Base-by-base conservation (phyloP, 805 yeast genomes). In the Ogataea polymorpha region DNA sequence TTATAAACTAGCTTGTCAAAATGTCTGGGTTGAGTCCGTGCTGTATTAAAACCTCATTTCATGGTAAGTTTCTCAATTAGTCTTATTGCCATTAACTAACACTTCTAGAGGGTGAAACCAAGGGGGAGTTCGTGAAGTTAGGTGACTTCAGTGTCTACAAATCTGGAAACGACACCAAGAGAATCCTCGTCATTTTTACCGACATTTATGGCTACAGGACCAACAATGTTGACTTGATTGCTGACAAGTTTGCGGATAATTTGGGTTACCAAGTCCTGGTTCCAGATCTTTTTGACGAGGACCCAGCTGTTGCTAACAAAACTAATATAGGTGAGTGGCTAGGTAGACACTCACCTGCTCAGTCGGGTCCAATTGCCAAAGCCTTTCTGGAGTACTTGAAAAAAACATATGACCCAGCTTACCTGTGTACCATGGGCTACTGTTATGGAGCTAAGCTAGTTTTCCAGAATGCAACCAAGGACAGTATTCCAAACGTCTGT, bases 361-460 rank as follows among this genome's bases (percentile, higher is more conserved):
- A 63, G 24, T 73, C 80, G 13, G 54, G 54, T 25, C 75, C 76
- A 13, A 58, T 79, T 31, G 73, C 78, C 31, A 71, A 71, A 26
- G 62, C 60, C 4, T 83, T 74, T 51, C 55, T 82, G 44, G 52
- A 58, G 2, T 56, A 55, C 7, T 61, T 83, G 42, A 74, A 66
- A 45, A 53, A 58, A 20, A 74, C 72, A 42, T 59, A 62, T 40
- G 63, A 63, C n/a, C 75, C 77, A 13, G 59, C 67, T 38, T 77
- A 70, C 49, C 45, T 82, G 16, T 79, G 74, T 31, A 76, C 77
- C 15, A 65, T 82, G 43, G 96, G 96, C 17, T 80, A 87, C 68
- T 88, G 96, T 66, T 88, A 70, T 49, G 96, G 96, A 59, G 96
- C 87, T 29, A 84, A 80, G 62, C 80, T 68, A 51, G 79, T 75